Evolutionary conservation across 257 asterid species (phyloP), one percentile per base, ranked within the genome.

Genomic region (Ehretia macrophylla): DNA sequence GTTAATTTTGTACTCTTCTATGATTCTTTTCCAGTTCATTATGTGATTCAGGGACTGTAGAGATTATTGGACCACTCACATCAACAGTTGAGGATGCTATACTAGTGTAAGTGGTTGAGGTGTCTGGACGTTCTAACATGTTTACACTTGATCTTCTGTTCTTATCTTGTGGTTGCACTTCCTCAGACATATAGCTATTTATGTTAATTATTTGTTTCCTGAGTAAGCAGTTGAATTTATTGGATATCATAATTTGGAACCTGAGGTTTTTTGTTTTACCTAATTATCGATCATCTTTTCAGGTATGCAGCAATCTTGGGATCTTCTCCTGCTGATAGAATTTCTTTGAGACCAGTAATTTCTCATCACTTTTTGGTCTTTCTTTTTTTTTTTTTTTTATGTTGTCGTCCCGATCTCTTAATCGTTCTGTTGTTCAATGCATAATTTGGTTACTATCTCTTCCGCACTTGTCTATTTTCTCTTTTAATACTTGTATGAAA

Each of bases 231-330:
- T 55, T 42, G 23, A 37, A 69, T 45, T 27, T 40, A 59, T 19
- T 22, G 17, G 37, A 52, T 53, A 32, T 17, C 67, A 63, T 54
- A 35, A 59, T 39, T 55, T 35, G 40, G 62, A 58, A 52, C 35
- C 32, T 58, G 52, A 65, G 58, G 38, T 40, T 39, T 71, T 62
- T 53, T 65, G 45, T 59, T 64, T 57, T 65, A 70, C 19, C 22
- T 37, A 8, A 27, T 8, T 40, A 14, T 55, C 65, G 53, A 66
- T 20, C 32, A 50, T 17, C 69, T 67, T 70, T 67, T 67, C 89
- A 92, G 99, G 88, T 88, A 88, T 70, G 81, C 99, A n/a, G 95
- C 97, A 64, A 89, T 93, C 70, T 75, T 86, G 76, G 97, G 99
- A 61, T 89, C 94, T 70, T 93, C 97, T 56, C 64, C 72, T 38